Evolutionary conservation across 768 basidiomycete species (phyloP), one percentile per base, ranked within the genome.

Genomic region (Xerocomus potaroensis): DNA sequence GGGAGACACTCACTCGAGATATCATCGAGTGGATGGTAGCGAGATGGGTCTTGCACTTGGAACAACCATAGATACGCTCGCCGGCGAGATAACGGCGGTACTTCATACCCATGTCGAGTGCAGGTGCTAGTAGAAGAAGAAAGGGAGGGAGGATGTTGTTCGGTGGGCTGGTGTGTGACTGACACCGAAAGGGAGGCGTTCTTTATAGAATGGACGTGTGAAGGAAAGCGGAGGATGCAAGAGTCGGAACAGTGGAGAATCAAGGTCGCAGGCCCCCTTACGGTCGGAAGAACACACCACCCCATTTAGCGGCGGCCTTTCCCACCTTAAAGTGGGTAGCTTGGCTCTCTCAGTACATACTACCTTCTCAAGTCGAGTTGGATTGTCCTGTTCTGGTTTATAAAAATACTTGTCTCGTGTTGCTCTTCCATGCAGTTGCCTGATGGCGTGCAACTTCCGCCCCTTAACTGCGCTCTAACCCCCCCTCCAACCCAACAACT

Each of bases 1-100:
- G 21, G 36, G 23, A 30, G 35, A 29, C 9, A 71, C 83, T 57
- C 56, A 91, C 91, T 65, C 90, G 77, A 49, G 90, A 92, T 57
- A 93, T 80, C 87, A 94, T 91, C 35, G 85, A 83, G 64, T 91
- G 86, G 47, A 90, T 85, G 22, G 89, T 91, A n/a, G 90, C 83
- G 37, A 94, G 82, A 67, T 94, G 91, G 11, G 91, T 93, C 67
- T 76, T 84, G 78, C 91, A 94, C 39, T 71, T 81, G 40, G 79
- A 80, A 69, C 92, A 94, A 30, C 91, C 91, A 58, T 91, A 93
- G 62, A 94, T 87, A 58, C 88, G 82, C 54, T 83, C 83, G 36
- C 88, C 88, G 40, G 81, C 73, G 53, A 94, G 84, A 72, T 91
- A 94, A 48, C 82, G 83, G 62, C 88, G 84, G 68, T 89, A 91